Conservation (phyloP, 2,329 filamentous ascomycete species). For the Colletotrichum melonis region DNA sequence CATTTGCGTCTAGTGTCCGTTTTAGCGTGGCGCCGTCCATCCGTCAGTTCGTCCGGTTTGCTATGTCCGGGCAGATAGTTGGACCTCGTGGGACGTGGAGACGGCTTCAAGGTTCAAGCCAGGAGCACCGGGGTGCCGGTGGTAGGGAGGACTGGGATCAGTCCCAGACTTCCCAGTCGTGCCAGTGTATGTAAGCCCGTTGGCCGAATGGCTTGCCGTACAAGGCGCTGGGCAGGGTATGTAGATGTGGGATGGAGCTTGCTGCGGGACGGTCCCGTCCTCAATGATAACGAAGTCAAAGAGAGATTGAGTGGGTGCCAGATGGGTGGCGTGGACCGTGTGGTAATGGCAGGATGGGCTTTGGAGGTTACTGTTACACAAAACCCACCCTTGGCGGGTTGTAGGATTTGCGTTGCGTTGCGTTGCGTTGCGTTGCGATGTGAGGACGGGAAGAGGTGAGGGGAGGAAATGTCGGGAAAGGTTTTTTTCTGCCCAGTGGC, state of each 20-base stretch:
- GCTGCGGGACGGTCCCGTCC: slow-evolving; percentile 5
- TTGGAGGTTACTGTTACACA: neutral
- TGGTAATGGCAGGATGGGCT: neutral
- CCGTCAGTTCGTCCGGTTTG: slow-evolving; percentile 7
- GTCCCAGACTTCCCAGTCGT: no score
- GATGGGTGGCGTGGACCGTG: neutral
- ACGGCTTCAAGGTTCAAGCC: neutral
- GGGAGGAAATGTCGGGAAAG: neutral
- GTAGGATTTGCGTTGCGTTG: neutral
- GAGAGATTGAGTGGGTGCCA: neutral
- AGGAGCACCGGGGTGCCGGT: neutral
- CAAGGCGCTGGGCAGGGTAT: neutral
- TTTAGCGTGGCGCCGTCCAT: neutral
- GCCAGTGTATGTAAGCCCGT: neutral
- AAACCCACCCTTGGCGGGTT: neutral
- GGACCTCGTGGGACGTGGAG: neutral
- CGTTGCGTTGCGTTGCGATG: neutral
- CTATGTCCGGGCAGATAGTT: neutral
- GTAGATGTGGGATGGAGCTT: neutral
- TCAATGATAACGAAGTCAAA: neutral
- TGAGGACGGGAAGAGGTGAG: neutral
- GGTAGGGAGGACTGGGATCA: neutral
- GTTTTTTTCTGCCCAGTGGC: slow-evolving; percentile 14
- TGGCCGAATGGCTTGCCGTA: slow-evolving; percentile 19
- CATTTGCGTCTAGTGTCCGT: neutral